phyloP scores from a whole-genome alignment of 2,329 filamentous ascomycete species.

The Hirsutella minnesotensis region DNA sequence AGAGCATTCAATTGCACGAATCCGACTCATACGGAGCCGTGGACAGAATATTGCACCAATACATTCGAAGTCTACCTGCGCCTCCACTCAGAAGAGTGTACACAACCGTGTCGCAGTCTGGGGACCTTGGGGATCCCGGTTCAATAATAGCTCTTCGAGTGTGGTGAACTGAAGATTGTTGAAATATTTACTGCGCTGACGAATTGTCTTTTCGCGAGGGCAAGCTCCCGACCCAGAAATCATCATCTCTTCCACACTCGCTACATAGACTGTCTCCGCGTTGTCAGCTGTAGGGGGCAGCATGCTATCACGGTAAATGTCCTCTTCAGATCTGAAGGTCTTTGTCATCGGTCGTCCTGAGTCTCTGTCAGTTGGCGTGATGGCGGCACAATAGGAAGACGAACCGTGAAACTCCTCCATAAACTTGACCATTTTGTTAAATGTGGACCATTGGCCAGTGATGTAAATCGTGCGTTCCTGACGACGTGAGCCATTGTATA shows the following conservation, averaged over 20 bases:
- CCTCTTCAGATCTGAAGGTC: not conserved
- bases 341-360: not conserved
- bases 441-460: not conserved
- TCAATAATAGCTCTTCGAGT: not conserved
- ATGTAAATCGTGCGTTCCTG: not conserved
- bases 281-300: constrained; percentile 1
- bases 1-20: no score
- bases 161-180: not conserved
- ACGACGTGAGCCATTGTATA: not conserved
- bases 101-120: not conserved
- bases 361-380: not conserved
- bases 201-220: not conserved
- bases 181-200: not conserved
- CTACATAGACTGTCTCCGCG: not conserved
- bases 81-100: no score
- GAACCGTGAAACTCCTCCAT: constrained; percentile 1
- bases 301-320: not conserved
- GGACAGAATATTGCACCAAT: no score
- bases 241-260: constrained; percentile 2
- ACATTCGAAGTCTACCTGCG: no score
- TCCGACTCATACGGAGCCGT: no score
- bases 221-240: not conserved
- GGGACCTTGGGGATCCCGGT: not conserved
- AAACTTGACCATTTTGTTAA: not conserved
- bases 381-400: no score